Evolutionary conservation across 495 filamentous ascomycete species (phyloP).

Genomic region (Penicillium canescens): DNA sequence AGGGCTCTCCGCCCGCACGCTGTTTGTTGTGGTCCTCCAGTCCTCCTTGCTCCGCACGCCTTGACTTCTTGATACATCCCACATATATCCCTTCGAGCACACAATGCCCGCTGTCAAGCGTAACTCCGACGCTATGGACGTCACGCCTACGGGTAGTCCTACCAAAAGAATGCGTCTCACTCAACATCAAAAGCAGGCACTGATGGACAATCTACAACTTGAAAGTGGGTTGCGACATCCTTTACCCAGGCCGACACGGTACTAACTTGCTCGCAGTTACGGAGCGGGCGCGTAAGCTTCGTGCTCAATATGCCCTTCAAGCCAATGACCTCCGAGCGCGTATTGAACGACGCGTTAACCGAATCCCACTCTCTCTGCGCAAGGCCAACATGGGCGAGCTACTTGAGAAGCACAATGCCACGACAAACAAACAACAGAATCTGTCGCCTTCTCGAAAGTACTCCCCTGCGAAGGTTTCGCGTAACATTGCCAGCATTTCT

Average conservation of each 20-base stretch:
- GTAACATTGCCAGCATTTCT: conserved; percentile 31
- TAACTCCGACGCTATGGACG: conserved; percentile 50
- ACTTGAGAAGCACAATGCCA: conserved; percentile 54
- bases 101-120: conserved; percentile 62
- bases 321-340: conserved; percentile 80
- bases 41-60: conserved; percentile 16
- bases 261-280: conserved; percentile 60
- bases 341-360: conserved; percentile 92
- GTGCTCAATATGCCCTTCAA: conserved; percentile 86
- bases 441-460: conserved; percentile 30
- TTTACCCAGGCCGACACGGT: neutral
- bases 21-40: conserved; percentile 31
- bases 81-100: conserved; percentile 8
- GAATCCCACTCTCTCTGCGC: conserved; percentile 79
- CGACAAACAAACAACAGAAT: conserved; percentile 26
- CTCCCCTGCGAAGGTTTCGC: conserved; percentile 31
- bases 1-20: conserved; percentile 13
- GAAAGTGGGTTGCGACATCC: conserved; percentile 64
- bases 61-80: conserved; percentile 6
- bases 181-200: conserved; percentile 76
- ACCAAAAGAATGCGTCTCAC: conserved; percentile 66
- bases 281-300: conserved; percentile 86
- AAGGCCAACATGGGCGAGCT: conserved; percentile 84
- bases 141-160: conserved; percentile 57
- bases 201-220: conserved; percentile 90